A percentile compares a stretch with the other conserved stretches of the same genome.
Evolutionary conservation across 257 asterid species (phyloP).

Genomic region (Solanum commersonii): DNA sequence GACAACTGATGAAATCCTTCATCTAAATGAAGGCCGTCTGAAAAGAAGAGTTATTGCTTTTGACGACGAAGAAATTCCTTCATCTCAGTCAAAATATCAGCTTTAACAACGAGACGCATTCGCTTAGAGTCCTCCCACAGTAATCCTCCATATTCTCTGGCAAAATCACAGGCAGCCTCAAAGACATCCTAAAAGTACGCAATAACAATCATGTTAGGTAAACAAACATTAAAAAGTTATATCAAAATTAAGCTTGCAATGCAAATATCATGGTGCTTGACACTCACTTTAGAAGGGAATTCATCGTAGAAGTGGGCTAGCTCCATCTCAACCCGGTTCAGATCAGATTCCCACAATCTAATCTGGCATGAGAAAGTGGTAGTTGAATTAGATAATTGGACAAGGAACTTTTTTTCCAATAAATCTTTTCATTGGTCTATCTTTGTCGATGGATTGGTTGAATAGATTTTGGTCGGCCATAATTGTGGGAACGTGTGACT

Average conservation of each 20-base stretch:
- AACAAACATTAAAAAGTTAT: background rate
- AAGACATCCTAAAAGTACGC: constrained; percentile 53
- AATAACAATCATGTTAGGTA: background rate
- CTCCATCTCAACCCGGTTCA: constrained; percentile 73
- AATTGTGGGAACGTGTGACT: background rate
- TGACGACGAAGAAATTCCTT: constrained; percentile 74
- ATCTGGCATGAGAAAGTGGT: constrained; percentile 32
- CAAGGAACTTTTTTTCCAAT: background rate
- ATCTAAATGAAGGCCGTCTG: background rate
- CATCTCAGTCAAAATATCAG: constrained; percentile 60
- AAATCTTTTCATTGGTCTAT: background rate
- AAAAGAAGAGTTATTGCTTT: constrained; percentile 32
- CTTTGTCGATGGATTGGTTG: background rate
- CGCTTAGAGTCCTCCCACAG: constrained; percentile 75
- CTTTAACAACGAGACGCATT: constrained; percentile 76
- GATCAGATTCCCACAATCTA: constrained; percentile 90
- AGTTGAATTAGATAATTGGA: background rate
- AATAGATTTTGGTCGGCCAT: background rate
- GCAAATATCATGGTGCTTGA: background rate
- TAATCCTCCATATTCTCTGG: constrained; percentile 69
- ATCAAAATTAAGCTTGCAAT: background rate
- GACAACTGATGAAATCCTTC: background rate
- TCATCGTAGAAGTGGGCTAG: constrained; percentile 73
- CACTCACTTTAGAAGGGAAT: constrained; percentile 71
- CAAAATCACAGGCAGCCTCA: constrained; percentile 83